A percentile compares a stretch with the other conserved stretches of the same genome.
These are phyloP conservation scores for Babesia bovis DNA, from an alignment of 169 alveolate species.

Conservation along the genomic window DNA sequence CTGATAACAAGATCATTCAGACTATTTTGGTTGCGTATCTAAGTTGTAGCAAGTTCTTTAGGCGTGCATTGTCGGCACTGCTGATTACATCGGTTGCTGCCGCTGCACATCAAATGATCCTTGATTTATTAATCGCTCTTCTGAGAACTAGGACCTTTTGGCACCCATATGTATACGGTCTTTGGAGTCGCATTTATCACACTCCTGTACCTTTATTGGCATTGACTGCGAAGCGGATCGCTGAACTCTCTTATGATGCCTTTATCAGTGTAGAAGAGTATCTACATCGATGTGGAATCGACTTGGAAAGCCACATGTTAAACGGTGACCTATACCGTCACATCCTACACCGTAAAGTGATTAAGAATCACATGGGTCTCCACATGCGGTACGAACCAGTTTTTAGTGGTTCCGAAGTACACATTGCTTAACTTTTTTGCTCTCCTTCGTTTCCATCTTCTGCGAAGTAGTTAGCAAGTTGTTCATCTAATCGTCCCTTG, in stretches of 20 bases:
- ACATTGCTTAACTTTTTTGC: not conserved
- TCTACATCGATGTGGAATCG: conserved; percentile 11
- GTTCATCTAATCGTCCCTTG: conserved; percentile 53
- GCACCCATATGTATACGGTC: conserved; percentile 50
- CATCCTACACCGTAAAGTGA: conserved; percentile 1
- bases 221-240: conserved; percentile 33
- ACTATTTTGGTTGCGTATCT: conserved; percentile 29
- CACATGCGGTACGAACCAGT: conserved; percentile 19
- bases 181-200: conserved; percentile 60
- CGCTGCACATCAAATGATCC: conserved; percentile 20
- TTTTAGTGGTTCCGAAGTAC: conserved; percentile 5
- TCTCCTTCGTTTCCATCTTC: conserved; percentile 22
- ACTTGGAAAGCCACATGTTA: conserved; percentile 48
- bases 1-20: conserved; percentile 2
- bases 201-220: conserved; percentile 51
- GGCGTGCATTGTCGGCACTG: conserved; percentile 8
- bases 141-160: conserved; percentile 40
- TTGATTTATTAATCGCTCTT: conserved; percentile 31
- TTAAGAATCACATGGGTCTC: conserved; percentile 37
- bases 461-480: conserved; percentile 57
- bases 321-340: conserved; percentile 25
- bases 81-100: conserved; percentile 16
- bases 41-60: not conserved
- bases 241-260: not conserved
- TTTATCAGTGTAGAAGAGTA: conserved; percentile 30